phyloP scores from a whole-genome alignment of 495 filamentous ascomycete genomes.

The Oleoguttula mirabilis region DNA sequence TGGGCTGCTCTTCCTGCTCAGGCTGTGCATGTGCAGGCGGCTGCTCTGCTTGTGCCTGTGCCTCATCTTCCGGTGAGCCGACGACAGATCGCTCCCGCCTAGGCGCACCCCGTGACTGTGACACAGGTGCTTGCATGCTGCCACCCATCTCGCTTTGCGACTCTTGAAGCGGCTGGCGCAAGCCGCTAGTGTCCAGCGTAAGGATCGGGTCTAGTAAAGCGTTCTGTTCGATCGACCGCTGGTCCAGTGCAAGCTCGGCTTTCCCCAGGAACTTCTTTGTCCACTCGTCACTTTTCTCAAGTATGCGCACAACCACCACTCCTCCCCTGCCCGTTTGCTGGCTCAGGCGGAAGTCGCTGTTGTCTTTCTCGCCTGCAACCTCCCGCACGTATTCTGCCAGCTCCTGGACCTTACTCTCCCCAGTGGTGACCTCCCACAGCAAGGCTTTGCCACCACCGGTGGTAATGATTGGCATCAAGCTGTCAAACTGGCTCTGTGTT shows the following conservation, averaged over 20 bases:
- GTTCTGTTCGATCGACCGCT: conserved; percentile 75
- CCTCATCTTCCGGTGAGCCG: background rate
- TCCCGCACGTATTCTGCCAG: conserved; percentile 66
- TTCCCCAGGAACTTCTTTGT: conserved; percentile 51
- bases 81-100: background rate
- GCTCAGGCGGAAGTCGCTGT: conserved; percentile 27
- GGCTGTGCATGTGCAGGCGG: conserved; percentile 13
- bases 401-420: conserved; percentile 59
- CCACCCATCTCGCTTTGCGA: background rate
- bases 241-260: conserved; percentile 58
- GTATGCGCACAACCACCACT: conserved; percentile 68
- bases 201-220: conserved; percentile 90
- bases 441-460: conserved; percentile 76
- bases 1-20: background rate
- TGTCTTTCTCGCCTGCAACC: conserved; percentile 53
- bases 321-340: conserved; percentile 22
- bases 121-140: background rate
- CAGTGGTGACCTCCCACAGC: conserved; percentile 43
- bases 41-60: conserved; percentile 4
- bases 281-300: conserved; percentile 54
- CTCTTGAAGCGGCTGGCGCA: conserved; percentile 50
- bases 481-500: conserved; percentile 64
- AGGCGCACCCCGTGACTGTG: no score
- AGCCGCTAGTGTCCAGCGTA: conserved; percentile 53
- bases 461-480: conserved; percentile 57